Evolutionary conservation across 2,329 filamentous ascomycete species (phyloP), one percentile per base, ranked within the genome.

Genomic region (Aspergillus costaricaensis): DNA sequence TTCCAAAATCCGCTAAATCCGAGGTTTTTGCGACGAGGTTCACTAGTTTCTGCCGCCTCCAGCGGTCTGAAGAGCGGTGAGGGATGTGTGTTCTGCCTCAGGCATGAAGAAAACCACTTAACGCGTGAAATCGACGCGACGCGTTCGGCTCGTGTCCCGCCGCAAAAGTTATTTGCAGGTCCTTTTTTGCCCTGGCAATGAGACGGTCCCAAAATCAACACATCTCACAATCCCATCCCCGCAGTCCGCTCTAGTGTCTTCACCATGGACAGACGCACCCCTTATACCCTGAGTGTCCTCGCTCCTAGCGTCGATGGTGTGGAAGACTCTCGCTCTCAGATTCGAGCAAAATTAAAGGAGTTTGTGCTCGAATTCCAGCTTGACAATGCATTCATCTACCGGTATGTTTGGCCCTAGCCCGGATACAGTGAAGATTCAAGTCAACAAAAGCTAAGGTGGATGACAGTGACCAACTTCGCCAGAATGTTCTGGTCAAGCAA

Each of bases 301-400:
- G 86, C 87, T 67, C 84, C 88, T 59, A 86, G 84, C 67, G 84
- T 84, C 64, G 86, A 87, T 69, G 85, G 87, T 43, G 84, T 82
- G 61, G 85, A 88, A 66, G 90, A 93, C 72, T 88, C 85, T 59
- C 85, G 89, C 60, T 82, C 86, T 25, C 86, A 91, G 72, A 82
- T 93, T 53, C 91, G 95, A 75, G 85, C 86, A 61, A 88, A 91
- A 73, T 85, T 99, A 62, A 88, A 95, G 72, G 89, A 92, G 62
- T 99, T 99, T 76, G 89, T 99, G 66, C 86, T 98, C 60, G 91
- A 94, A 68, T 99, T 97, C 74, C 88, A 94, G 72, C 86, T 98
- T 44, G 94, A 97, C 78, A 96, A 96, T 77, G 86, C 89, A 72
- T 98, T 96, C 79, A 88, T 97, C 71, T 99, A 98, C 85, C 87